Conservation (phyloP, 768 basidiomycete species). For the Porphyrellus cyaneotinctus region DNA sequence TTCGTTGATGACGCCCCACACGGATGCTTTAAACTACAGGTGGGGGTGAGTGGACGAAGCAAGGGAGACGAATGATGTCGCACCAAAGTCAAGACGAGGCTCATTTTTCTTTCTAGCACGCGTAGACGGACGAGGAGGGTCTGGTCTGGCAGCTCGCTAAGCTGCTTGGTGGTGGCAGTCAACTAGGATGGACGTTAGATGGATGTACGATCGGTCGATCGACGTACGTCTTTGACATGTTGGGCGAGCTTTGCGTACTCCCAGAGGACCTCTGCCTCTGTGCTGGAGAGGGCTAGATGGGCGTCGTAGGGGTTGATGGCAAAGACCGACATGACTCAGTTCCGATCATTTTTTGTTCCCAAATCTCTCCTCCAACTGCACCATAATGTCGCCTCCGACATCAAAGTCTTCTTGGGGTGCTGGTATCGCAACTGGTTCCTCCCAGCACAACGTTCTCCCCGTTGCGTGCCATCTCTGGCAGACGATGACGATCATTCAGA, state of each 20-base stretch:
- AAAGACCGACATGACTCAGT: slow-evolving; percentile 33
- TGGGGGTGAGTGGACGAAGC: slow-evolving; percentile 1
- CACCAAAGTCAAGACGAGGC: slow-evolving; percentile 88
- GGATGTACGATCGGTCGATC: not conserved
- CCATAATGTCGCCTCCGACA: no score
- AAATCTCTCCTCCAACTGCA: no score
- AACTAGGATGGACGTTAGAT: slow-evolving; percentile 40
- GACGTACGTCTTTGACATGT: slow-evolving; percentile 65
- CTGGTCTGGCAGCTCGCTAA: slow-evolving; percentile 76
- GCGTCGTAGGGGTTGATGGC: slow-evolving; percentile 67
- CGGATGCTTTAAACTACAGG: slow-evolving; percentile 87
- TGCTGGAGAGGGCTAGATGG: slow-evolving; percentile 58
- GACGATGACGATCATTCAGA: slow-evolving; percentile 39
- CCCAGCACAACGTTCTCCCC: slow-evolving; percentile 27
- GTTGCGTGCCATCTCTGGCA: slow-evolving; percentile 19
- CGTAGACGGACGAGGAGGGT: slow-evolving; percentile 71
- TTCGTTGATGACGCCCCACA: slow-evolving; percentile 90
- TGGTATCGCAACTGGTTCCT: slow-evolving; percentile 71
- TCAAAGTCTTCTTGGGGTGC: slow-evolving; percentile 70
- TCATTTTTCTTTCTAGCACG: slow-evolving; percentile 90
- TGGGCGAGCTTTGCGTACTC: slow-evolving; percentile 88
- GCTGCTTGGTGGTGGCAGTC: slow-evolving; percentile 58
- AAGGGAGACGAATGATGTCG: not conserved
- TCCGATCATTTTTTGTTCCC: not conserved
- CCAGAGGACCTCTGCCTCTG: slow-evolving; percentile 83